phyloP scores from a whole-genome alignment of 2,329 filamentous ascomycete species.

The Tolypocladium ophioglossoides region DNA sequence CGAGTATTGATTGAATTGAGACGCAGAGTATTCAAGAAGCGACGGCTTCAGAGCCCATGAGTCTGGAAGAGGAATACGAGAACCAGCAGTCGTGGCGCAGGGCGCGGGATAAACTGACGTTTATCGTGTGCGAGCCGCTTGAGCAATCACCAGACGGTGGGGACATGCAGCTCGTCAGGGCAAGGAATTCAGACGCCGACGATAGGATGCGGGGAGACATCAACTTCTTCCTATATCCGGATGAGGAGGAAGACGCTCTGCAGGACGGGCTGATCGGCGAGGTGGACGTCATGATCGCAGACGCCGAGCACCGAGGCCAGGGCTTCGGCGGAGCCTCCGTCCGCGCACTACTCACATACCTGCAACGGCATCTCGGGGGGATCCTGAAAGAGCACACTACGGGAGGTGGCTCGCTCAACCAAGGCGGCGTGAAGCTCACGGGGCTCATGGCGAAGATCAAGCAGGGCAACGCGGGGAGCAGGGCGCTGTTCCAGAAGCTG shows the following conservation, averaged over 20 bases:
- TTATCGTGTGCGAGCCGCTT: slow-evolving; percentile 62
- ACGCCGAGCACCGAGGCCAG: slow-evolving; percentile 39
- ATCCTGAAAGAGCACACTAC: slow-evolving; percentile 40
- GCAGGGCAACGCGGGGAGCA: slow-evolving; percentile 40
- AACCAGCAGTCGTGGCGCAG: slow-evolving; percentile 85
- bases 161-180: slow-evolving; percentile 8
- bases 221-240: slow-evolving; percentile 65
- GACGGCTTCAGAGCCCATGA: slow-evolving; percentile 80
- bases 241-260: slow-evolving; percentile 35
- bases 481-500: slow-evolving; percentile 38
- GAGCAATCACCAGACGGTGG: not conserved
- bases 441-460: slow-evolving; percentile 48
- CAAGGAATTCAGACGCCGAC: slow-evolving; percentile 41
- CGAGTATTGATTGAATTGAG: not conserved
- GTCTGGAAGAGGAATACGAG: slow-evolving; percentile 69
- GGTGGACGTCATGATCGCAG: slow-evolving; percentile 79
- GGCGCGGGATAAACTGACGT: slow-evolving; percentile 81
- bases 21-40: slow-evolving; percentile 62
- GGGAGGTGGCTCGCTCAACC: slow-evolving; percentile 3
- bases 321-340: slow-evolving; percentile 60
- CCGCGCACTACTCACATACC: slow-evolving; percentile 57
- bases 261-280: slow-evolving; percentile 47
- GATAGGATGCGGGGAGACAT: slow-evolving; percentile 61
- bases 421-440: slow-evolving; percentile 5
- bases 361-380: slow-evolving; percentile 37